Evolutionary conservation across 805 yeast species (phyloP).

Genomic region (Metschnikowia noctiluminum): DNA sequence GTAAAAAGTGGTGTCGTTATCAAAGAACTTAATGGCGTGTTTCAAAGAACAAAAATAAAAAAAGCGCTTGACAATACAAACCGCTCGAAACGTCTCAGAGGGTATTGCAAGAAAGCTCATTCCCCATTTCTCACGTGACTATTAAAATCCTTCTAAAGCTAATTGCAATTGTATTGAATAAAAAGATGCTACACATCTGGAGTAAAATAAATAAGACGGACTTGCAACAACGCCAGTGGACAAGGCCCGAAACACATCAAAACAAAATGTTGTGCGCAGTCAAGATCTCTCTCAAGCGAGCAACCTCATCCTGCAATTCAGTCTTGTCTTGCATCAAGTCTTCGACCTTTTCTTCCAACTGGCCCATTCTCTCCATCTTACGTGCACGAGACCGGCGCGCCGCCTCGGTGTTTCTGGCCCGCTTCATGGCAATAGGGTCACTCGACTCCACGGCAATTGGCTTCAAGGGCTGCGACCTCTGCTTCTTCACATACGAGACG

Average conservation of each 20-base stretch:
- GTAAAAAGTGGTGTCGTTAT: too few species aligned
- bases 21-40: too few species aligned
- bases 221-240: not conserved
- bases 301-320: conserved; percentile 60
- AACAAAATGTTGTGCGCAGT: conserved; percentile 15
- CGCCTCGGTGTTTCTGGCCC: conserved; percentile 97
- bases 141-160: too few species aligned
- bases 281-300: conserved; percentile 52
- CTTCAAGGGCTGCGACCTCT: conserved; percentile 63
- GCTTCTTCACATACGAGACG: conserved; percentile 74
- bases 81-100: too few species aligned
- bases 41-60: too few species aligned
- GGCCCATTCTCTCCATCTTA: conserved; percentile 82
- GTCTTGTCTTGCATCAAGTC: conserved; percentile 56
- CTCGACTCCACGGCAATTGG: conserved; percentile 55
- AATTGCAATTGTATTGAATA: too few species aligned
- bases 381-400: conserved; percentile 94
- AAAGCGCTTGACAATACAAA: too few species aligned
- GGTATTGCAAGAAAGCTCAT: too few species aligned
- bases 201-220: not conserved
- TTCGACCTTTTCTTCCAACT: conserved; percentile 76
- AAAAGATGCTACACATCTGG: not conserved
- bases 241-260: conserved; percentile 1
- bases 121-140: too few species aligned
- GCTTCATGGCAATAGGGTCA: conserved; percentile 75